Base-by-base conservation (phyloP, 2,329 filamentous ascomycete species). In the Alternaria novae-zelandiae region DNA sequence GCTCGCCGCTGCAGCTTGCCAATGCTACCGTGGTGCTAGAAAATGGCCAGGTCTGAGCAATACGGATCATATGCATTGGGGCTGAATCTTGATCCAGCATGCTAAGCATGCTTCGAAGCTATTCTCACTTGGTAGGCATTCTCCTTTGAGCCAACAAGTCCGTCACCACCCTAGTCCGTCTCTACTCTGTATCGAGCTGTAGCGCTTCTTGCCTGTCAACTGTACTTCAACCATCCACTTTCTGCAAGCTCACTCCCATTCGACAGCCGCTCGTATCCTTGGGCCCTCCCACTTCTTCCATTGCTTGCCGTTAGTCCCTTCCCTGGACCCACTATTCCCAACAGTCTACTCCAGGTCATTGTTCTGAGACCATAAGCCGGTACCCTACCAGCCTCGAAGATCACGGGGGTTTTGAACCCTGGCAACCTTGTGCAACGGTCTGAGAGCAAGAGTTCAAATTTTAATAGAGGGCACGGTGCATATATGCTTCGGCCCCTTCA, bases 1-100 rank as follows among this genome's bases (percentile, higher is more conserved):
- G 77, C 69, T 79, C 77, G 79, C 78, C 78, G 74, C 80, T 83
- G 82, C 81, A 83, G 80, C 80, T 79, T 79, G 74, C 80, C 80
- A 81, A 81, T 82, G 78, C 79, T 79, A 82, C 79, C 77, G 75
- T 80, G 75, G 78, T 80, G 78, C 78, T 80, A 78, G 76, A 78
- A 71, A 75, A 78, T 72, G 76, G 76, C 64, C 76, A 77, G 79
- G 81, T 76, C 80, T 82, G 79, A 82, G 80, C 79, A 78, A 81
- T 81, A 79, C 79, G 75, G 71, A 80, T 75, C 71, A 72, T 71
- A 74, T 73, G 78, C 73, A 77, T 72, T 74, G 80, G 82, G 81
- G 81, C 82, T 83, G 81, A 83, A 79, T 81, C 75, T 76, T 78
- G 78, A 79, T 77, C 73, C 74, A 78, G 74, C 72, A 70, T 72